These are phyloP conservation scores for Aspergillus leporis DNA, from an alignment of 495 filamentous ascomycete genomes.

Conservation along the genomic window DNA sequence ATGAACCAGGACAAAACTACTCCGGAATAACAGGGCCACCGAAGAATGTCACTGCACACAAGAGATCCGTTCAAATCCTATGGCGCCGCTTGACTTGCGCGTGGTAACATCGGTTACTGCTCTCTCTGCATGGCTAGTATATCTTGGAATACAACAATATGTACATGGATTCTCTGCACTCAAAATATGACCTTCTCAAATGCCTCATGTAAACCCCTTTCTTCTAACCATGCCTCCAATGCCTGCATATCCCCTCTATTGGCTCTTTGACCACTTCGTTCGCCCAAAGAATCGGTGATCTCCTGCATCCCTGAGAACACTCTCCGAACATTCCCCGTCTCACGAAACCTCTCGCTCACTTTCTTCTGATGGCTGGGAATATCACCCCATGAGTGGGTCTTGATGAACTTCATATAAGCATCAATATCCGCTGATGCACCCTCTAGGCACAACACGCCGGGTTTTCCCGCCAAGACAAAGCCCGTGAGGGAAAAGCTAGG, in stretches of 20 bases:
- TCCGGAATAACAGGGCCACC: too few relatives aligned
- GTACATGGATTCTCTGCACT: background rate
- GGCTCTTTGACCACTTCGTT: constrained; percentile 38
- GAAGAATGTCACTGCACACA: too few relatives aligned
- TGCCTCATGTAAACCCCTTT: constrained; percentile 32
- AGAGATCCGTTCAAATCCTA: too few relatives aligned
- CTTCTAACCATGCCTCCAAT: constrained; percentile 38
- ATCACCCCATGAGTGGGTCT: constrained; percentile 47
- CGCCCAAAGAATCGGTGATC: constrained; percentile 42
- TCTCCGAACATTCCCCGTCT: constrained; percentile 30
- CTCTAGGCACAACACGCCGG: constrained; percentile 42
- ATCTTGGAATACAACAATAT: too few relatives aligned
- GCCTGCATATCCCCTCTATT: constrained; percentile 50
- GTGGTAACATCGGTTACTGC: too few relatives aligned
- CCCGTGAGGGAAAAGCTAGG: constrained; percentile 37
- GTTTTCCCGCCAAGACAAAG: constrained; percentile 43
- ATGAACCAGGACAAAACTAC: too few relatives aligned
- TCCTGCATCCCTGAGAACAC: constrained; percentile 42
- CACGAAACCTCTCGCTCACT: constrained; percentile 41
- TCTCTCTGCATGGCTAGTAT: too few relatives aligned
- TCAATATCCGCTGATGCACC: constrained; percentile 35
- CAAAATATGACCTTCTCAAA: constrained; percentile 44
- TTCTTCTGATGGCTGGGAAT: constrained; percentile 47
- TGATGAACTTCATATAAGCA: constrained; percentile 45
- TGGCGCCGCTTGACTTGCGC: too few relatives aligned